Evolutionary conservation across 768 basidiomycete species (phyloP), one percentile per base, ranked within the genome.

Genomic region (Mycena rosella): DNA sequence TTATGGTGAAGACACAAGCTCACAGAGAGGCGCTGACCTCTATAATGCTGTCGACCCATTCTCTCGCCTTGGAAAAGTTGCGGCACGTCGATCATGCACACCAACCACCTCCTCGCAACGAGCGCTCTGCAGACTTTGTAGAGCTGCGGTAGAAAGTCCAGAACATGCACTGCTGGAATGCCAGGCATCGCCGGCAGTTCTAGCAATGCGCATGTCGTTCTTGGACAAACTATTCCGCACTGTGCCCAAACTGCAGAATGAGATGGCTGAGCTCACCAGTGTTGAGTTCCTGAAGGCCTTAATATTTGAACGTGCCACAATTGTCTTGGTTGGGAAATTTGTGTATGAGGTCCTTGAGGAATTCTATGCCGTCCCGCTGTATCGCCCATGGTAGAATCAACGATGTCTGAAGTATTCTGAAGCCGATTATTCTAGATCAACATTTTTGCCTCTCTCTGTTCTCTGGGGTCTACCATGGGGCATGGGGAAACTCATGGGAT

Each of bases 261-360:
- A 18, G 27, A 26, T 42, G 36, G 54, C 40, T 5, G 20, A 56
- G 42, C 38, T 56, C 54, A 6, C 54, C 1, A 24, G 22, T 27
- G 24, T 56, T 40, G 54, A 42, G 36, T 40, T 56, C 24, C 18
- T 27, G 34, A 56, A 56, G 27, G 54, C 38, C 54, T 17, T 42
- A 10, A 56, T 56, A 20, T 56, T 10, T 17, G 38, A 38, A 17
- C 38, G 38, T 14, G 7, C 38, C 15, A 38, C 38, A 17, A 38
- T 38, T 22, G 36, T 56, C 7, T 18, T 56, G 36, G 54, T 56
- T 56, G 54, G 1, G 2, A 56, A 42, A 56, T 42, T 34, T 20
- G 40, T 42, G 54, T 14, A 56, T 56, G 36, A 38, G 17, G 24
- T 56, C 38, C 54, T 56, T 32, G 34, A 56, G 34, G 54, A 56